Evolutionary conservation across 306 rosid genomes (phyloP), one percentile per base, ranked within the genome.

Genomic region (Gastrolobium bilobum): DNA sequence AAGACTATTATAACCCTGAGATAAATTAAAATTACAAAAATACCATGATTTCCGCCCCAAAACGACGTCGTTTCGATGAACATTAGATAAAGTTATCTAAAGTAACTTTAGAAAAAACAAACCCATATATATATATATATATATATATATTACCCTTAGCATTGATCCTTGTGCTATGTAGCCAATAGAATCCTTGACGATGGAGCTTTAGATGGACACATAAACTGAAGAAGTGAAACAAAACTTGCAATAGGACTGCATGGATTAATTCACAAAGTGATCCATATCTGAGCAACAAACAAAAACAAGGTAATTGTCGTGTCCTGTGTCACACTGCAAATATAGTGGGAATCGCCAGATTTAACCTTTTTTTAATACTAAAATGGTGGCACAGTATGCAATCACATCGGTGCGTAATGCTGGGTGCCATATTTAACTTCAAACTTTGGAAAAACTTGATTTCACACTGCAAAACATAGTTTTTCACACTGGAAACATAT

Each of bases 261-360:
- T 72, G 75, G 75, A 58, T 81, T 39, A 48, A 57, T 39, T 14
- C 48, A 77, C 46, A 77, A n/a, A 35, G 75, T 71, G 82, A 82
- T n/a, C 76, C 79, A 79, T 26, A 71, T 57, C 0, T 58, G 7
- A 43, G 9, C 29, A 30, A n/a, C n/a, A n/a, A n/a, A n/a, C n/a
- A 20, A 9, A 4, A 14, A 58, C 42, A 61, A 57, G 7, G 33
- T 30, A 11, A 26, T 13, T 64, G 43, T n/a, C 4, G 6, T 66
- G 75, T 54, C 57, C 31, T 43, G 46, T 26, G 9, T 33, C 65
- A 74, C 69, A 37, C 75, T 62, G 3, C 70, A 39, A 39, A 68
- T 82, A 79, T 90, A 66, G 93, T 86, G 46, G 81, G 69, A 68
- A 89, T 90, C 91, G 92, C 88, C 91, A 78, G 62, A n/a, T n/a